Evolutionary conservation across 345 rosid genomes (phyloP).

Genomic region (Sisymbrium irio): DNA sequence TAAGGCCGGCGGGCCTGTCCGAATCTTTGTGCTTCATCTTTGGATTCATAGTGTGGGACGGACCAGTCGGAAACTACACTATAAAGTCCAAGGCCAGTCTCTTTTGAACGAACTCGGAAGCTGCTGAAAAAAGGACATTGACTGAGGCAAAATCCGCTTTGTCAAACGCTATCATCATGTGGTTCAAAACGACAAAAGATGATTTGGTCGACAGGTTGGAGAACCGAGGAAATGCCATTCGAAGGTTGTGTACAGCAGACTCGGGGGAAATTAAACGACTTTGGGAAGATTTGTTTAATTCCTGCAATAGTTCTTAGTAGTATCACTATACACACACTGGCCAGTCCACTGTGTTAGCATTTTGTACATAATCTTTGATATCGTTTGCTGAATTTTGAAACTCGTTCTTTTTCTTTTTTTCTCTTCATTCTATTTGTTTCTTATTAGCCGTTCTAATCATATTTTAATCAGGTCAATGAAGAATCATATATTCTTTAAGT

Average conservation of each 20-base stretch:
- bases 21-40: not conserved
- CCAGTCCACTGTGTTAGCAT: conserved; percentile 6
- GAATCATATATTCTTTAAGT: conserved; percentile 8
- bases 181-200: not conserved
- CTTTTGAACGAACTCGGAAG: not conserved
- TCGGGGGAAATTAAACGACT: not conserved
- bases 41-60: not conserved
- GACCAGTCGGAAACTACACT: not conserved
- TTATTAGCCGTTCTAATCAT: not conserved
- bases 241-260: not conserved
- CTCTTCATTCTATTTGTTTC: conserved; percentile 12
- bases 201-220: not conserved
- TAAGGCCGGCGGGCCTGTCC: not conserved
- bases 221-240: not conserved
- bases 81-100: not conserved
- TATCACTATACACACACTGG: conserved; percentile 5
- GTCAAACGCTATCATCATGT: not conserved
- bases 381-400: not conserved
- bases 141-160: not conserved
- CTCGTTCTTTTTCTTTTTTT: not conserved
- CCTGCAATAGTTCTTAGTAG: conserved; percentile 8
- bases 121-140: not conserved
- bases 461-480: not conserved
- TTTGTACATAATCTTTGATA: conserved; percentile 20
- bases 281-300: conserved; percentile 1